phyloP scores from a whole-genome alignment of 371 early-diverging fungal genomes.

The Rhizomucor pusillus region DNA sequence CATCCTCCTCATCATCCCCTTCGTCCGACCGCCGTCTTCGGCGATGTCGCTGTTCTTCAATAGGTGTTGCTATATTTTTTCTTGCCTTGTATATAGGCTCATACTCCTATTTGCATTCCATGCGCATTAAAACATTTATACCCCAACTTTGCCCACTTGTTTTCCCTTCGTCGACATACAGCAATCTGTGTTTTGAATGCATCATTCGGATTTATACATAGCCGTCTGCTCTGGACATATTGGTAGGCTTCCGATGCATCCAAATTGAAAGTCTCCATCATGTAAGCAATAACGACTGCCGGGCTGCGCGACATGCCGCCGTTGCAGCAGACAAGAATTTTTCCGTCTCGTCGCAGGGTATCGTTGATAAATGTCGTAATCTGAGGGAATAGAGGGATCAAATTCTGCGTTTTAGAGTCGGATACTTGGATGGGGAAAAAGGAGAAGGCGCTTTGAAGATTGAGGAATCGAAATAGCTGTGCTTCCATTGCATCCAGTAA shows the following conservation, averaged over 20 bases:
- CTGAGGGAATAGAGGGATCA: slow-evolving; percentile 74
- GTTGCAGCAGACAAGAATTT: slow-evolving; percentile 81
- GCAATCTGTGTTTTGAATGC: slow-evolving; percentile 78
- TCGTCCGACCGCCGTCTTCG: neutral
- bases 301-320: slow-evolving; percentile 86
- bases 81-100: slow-evolving; percentile 75
- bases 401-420: slow-evolving; percentile 64
- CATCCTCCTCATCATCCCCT: neutral
- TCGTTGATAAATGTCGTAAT: slow-evolving; percentile 58
- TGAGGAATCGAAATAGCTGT: slow-evolving; percentile 32
- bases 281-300: slow-evolving; percentile 84
- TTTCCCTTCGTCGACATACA: slow-evolving; percentile 36
- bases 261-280: slow-evolving; percentile 72
- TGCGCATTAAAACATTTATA: neutral
- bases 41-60: neutral
- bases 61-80: slow-evolving; percentile 10
- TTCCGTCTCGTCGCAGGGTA: slow-evolving; percentile 51
- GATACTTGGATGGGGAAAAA: slow-evolving; percentile 54
- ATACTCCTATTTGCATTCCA: slow-evolving; percentile 59
- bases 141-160: neutral
- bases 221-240: slow-evolving; percentile 79
- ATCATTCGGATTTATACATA: slow-evolving; percentile 85
- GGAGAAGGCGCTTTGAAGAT: slow-evolving; percentile 19
- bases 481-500: slow-evolving; percentile 67
- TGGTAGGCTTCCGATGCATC: slow-evolving; percentile 72